phyloP scores from a whole-genome alignment of 1,284 basidiomycete genomes.

The Gomphus bonarii region DNA sequence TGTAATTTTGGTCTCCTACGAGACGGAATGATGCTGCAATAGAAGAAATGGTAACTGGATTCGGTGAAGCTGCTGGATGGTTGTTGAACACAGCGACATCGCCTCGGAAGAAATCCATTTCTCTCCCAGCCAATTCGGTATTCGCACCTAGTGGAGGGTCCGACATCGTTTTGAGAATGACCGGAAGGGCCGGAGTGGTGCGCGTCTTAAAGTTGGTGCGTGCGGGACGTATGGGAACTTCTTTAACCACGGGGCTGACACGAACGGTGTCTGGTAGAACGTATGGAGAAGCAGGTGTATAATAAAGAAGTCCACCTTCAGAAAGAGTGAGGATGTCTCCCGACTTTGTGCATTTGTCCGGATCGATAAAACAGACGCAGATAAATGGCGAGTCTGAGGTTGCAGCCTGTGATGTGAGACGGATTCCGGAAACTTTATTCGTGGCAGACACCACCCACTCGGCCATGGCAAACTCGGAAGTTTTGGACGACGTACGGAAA shows the following conservation, averaged over 20 bases:
- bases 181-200: not conserved
- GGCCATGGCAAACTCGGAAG: constrained; percentile 4
- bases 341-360: not conserved
- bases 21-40: constrained; percentile 1
- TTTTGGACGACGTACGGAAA: not conserved
- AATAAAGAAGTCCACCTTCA: constrained; percentile 1
- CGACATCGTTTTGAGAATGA: constrained; percentile 5
- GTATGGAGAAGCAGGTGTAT: constrained; percentile 1
- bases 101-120: not conserved
- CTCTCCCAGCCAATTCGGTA: not conserved
- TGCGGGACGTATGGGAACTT: not conserved
- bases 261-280: not conserved
- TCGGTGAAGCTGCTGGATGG: not conserved
- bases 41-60: constrained; percentile 6
- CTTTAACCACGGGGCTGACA: not conserved
- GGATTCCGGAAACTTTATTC: constrained; percentile 1
- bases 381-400: constrained; percentile 4
- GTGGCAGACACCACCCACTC: constrained; percentile 3
- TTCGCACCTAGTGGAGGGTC: constrained; percentile 8
- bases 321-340: constrained; percentile 2
- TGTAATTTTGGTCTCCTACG: constrained; percentile 1
- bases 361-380: not conserved
- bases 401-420: not conserved
- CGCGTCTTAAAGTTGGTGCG: constrained; percentile 7
- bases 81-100: constrained; percentile 5